Base-by-base conservation (phyloP, 129 eudicot genomes). In the Heracleum sosnowskyi region DNA sequence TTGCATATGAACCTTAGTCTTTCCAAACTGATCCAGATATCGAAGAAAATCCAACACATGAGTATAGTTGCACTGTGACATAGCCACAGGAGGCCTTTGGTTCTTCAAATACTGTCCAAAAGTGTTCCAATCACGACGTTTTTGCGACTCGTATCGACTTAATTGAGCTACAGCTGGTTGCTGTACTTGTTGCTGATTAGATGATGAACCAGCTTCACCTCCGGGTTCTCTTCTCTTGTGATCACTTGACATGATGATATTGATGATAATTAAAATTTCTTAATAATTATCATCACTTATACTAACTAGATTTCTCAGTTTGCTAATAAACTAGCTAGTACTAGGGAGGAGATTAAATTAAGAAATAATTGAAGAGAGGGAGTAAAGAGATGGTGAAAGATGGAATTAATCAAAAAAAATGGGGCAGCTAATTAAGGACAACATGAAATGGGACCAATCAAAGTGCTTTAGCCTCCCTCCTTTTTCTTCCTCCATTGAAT, bases 61-160 rank as follows among this genome's bases (percentile, higher is more conserved):
- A 74, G 71, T 81, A 28, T 86, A 84, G 86, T 82, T 88, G 80
- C 96, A 90, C 86, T 88, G 90, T 12, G 89, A 75, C 84, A 86
- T 37, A 34, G 85, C 81, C 60, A 86, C 88, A 18, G 96, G 88
- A 11, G 96, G 96, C 74, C 92, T 79, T 64, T 88, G 96, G 76
- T 90, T 90, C 81, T 82, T 84, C 64, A 90, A 60, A 85, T 90
- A 90, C 81, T 90, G 96, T 13, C 96, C 87, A 33, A 90, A 90
- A 36, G 96, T 90, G 85, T 90, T 90, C 96, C 96, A 90, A 81
- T 89, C 93, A 2, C 93, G 93, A 5, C 93, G 83, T 29, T 89
- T 89, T n/a, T 89, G 93, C 0, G 92, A 83, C 81, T 90, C 96
- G 33, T 90, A 90, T 36, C 96, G 84, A 81, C 96, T 90, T 33